Evolutionary conservation across 2,329 filamentous ascomycete genomes (phyloP), one percentile per base, ranked within the genome.

Genomic region (Cytospora paraplurivora): DNA sequence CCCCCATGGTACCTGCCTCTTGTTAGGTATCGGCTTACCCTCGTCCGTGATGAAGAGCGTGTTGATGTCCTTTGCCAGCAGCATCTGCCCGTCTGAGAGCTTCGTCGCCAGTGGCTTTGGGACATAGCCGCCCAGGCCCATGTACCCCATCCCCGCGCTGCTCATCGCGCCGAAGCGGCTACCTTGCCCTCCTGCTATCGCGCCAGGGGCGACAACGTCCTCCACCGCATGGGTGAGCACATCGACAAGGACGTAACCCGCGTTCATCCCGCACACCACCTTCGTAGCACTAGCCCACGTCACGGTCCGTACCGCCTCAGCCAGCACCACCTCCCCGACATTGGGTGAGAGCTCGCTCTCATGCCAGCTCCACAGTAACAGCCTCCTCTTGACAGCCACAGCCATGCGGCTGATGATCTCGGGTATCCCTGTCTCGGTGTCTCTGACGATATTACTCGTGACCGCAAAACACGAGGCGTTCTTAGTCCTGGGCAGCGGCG

Each of bases 1-100:
- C 50, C 88, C 85, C 95, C 95, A 99, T 1, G 93, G 93, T n/a
- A 99, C 88, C 73, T 98, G 93, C 62, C 90, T 84, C 75, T 91
- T 92, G 52, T 93, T 89, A 8, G 64, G 57, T 38, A 96, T 74
- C 0, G 93, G 84, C 69, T 92, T 93, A 5, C 93, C 95, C 35
- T 92, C 84, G 12, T 89, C 85, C 63, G 95, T 89, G 68, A 97
- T 90, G 74, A 99, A 99, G 59, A 97, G 79, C 1, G 93, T 96
- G 74, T 97, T 96, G 71, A 97, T 92, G 70, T 99, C 95, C 75
- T 96, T 97, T n/a, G 94, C 92, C n/a, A 99, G 82, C 64, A 99
- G 78, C 73, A 98, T 86, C 76, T 97, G 86, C 5, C 91, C 91
- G 67, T 96, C 91, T 3, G 87, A 85, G 13, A 99, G 82, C 69